Evolutionary conservation across 108 stramenopile genomes (phyloP).

Genomic region (Thalassiosira profunda): DNA sequence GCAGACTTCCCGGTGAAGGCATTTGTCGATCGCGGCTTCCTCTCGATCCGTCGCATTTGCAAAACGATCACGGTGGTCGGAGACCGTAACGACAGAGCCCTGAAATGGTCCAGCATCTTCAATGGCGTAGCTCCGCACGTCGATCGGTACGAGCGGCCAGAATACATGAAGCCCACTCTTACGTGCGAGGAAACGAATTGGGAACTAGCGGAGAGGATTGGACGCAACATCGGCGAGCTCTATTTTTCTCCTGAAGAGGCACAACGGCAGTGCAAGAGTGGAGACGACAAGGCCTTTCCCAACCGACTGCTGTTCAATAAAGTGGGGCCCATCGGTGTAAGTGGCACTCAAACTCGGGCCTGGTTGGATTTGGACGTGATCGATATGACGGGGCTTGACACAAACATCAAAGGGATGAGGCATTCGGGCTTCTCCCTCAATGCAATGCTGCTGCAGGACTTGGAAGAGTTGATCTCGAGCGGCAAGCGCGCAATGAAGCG

Average conservation of each 20-base stretch:
- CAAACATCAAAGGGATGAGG: constrained; percentile 40
- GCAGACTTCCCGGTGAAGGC: constrained; percentile 48
- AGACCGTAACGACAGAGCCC: constrained; percentile 40
- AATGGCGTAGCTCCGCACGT: constrained; percentile 51
- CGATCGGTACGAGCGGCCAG: background rate
- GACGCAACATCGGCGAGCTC: background rate
- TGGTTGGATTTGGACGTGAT: constrained; percentile 56
- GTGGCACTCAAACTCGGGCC: background rate
- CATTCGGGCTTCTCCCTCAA: constrained; percentile 54
- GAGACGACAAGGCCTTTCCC: background rate
- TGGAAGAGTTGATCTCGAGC: constrained; percentile 51
- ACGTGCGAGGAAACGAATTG: background rate
- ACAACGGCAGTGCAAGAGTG: background rate
- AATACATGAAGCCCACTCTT: background rate
- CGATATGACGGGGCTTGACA: constrained; percentile 55
- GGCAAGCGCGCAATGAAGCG: constrained; percentile 40
- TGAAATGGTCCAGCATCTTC: constrained; percentile 37
- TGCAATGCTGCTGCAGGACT: constrained; percentile 38
- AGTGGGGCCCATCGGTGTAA: background rate
- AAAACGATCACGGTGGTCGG: constrained; percentile 45
- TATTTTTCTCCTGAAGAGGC: too few species aligned
- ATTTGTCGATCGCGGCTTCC: constrained; percentile 40
- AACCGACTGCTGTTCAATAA: background rate
- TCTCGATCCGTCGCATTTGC: constrained; percentile 29
- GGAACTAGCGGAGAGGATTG: background rate